A percentile compares a stretch with the other conserved stretches of the same genome.
Evolutionary conservation across 176 grass and related monocot genomes (phyloP).

Genomic region (Eleusine coracana): DNA sequence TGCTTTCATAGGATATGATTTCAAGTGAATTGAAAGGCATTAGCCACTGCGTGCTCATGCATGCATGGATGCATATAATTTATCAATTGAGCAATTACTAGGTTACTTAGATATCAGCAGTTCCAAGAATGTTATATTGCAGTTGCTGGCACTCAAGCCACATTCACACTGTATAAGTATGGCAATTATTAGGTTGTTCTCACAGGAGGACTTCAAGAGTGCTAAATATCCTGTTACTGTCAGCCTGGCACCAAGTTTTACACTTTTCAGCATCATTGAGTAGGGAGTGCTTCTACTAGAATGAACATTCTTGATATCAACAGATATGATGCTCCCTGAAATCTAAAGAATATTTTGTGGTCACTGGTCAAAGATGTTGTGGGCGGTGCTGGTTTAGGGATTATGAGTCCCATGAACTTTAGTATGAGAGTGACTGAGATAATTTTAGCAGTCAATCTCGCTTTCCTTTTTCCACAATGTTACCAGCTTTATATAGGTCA

Average conservation of each 20-base stretch:
- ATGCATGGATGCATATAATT: background rate
- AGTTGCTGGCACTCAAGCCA: background rate
- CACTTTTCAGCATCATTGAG: too few relatives aligned
- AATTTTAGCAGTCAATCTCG: background rate
- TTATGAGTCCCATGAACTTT: background rate
- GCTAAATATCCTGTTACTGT: background rate
- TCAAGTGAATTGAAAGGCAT: background rate
- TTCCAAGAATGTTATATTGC: background rate
- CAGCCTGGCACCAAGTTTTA: background rate
- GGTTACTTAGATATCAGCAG: background rate
- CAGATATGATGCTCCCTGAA: background rate
- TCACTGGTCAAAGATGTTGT: background rate
- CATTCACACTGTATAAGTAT: background rate
- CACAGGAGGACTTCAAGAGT: background rate
- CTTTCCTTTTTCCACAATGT: background rate
- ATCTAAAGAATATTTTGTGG: background rate
- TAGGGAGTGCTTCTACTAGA: background rate
- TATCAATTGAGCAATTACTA: background rate
- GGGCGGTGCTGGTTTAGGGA: background rate
- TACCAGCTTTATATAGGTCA: background rate
- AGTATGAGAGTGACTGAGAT: background rate
- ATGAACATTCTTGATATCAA: background rate
- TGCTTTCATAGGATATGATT: background rate
- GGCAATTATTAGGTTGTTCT: background rate
- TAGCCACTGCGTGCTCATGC: background rate